A percentile compares a stretch with the other conserved stretches of the same genome.
Conservation (phyloP, 1,284 basidiomycete genomes). For the Moesziomyces globuligerus region DNA sequence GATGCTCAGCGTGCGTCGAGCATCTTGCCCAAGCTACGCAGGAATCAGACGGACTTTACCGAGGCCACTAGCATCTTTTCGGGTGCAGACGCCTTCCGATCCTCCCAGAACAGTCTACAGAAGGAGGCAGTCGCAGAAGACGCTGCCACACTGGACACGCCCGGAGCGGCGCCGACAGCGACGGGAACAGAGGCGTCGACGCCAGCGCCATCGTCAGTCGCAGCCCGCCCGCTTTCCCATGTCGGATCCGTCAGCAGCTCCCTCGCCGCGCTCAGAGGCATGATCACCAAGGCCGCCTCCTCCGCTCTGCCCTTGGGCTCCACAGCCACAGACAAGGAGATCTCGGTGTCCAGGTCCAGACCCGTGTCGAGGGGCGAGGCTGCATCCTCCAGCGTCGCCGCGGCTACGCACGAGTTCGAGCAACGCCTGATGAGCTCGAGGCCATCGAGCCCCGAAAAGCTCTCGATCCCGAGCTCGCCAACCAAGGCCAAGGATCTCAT, state of each 20-base stretch:
- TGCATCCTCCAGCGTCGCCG: slow-evolving; percentile 13
- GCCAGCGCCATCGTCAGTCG: slow-evolving; percentile 3
- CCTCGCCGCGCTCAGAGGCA: slow-evolving; percentile 30
- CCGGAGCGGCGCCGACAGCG: background rate
- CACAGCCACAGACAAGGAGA: background rate
- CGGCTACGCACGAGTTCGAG: slow-evolving; percentile 21
- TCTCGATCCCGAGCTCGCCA: slow-evolving; percentile 40
- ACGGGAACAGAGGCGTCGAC: slow-evolving; percentile 1
- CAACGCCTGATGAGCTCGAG: slow-evolving; percentile 19
- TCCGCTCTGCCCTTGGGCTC: slow-evolving; percentile 5
- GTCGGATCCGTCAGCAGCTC: slow-evolving; percentile 29
- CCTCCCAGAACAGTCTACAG: slow-evolving; percentile 27
- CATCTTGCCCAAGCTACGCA: slow-evolving; percentile 20
- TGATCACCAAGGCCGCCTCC: slow-evolving; percentile 28
- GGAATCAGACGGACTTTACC: slow-evolving; percentile 40
- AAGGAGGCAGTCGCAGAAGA: slow-evolving; percentile 19
- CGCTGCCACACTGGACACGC: too few species aligned
- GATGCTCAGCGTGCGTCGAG: slow-evolving; percentile 2
- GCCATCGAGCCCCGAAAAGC: slow-evolving; percentile 28
- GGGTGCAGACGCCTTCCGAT: slow-evolving; percentile 14
- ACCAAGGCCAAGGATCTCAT: slow-evolving; percentile 58
- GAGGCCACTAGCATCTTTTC: slow-evolving; percentile 46
- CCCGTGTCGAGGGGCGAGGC: background rate
- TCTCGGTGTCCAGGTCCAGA: slow-evolving; percentile 6
- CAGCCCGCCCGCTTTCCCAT: slow-evolving; percentile 25